These are phyloP conservation scores for Floccularia luteovirens DNA, from an alignment of 768 basidiomycete species.

Conservation along the genomic window DNA sequence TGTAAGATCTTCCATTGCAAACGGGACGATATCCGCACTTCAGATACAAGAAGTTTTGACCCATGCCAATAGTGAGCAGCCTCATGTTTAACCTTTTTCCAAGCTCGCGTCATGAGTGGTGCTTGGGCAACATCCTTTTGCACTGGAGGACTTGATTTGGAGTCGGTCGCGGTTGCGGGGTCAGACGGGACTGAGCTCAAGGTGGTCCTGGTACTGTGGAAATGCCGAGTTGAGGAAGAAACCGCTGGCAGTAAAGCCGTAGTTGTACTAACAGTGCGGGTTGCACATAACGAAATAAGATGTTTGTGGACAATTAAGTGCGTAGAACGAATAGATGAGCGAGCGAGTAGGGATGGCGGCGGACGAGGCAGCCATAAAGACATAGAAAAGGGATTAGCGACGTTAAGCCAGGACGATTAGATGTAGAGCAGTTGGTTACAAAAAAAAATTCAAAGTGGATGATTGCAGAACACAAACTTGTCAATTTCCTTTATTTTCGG, in stretches of 20 bases:
- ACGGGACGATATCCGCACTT: conserved; percentile 83
- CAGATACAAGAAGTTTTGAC: conserved; percentile 86
- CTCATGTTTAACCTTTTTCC: conserved; percentile 95
- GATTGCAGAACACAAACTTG: too few species aligned
- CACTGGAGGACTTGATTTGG: conserved; percentile 41
- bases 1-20: conserved; percentile 91
- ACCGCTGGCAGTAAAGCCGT: conserved; percentile 4
- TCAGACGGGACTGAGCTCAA: conserved; percentile 11
- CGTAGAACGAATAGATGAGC: conserved; percentile 24
- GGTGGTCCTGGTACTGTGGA: conserved; percentile 26
- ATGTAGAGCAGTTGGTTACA: too few species aligned
- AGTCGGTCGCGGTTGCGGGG: conserved; percentile 24
- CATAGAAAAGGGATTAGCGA: conserved; percentile 31
- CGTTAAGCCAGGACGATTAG: not conserved
- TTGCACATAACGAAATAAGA: conserved; percentile 12
- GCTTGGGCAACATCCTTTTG: conserved; percentile 31
- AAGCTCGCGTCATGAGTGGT: conserved; percentile 54
- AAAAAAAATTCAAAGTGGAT: too few species aligned
- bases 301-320: conserved; percentile 17
- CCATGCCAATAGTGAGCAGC: conserved; percentile 97
- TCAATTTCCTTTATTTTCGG: too few species aligned
- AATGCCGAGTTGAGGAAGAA: conserved; percentile 14
- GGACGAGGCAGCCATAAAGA: conserved; percentile 72
- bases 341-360: conserved; percentile 32
- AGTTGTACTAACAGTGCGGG: conserved; percentile 12